phyloP scores from a whole-genome alignment of 768 basidiomycete species.

The Tubosaeta sp. region DNA sequence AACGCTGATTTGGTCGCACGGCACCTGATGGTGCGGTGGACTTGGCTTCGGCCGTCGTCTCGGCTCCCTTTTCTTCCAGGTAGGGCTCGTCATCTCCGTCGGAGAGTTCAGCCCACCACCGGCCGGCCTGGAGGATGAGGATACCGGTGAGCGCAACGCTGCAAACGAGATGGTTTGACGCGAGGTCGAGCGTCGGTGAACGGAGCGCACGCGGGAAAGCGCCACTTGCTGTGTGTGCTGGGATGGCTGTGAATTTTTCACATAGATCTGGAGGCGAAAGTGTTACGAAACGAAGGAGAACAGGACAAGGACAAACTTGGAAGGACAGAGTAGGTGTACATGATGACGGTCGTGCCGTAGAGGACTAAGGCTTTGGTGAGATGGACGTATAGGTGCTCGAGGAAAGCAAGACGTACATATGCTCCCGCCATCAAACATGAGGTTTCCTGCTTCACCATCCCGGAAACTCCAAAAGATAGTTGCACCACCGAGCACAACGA shows the following conservation, averaged over 20 bases:
- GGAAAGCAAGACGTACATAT: constrained; percentile 55
- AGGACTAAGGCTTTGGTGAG: constrained; percentile 51
- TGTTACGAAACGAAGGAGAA: constrained; percentile 1
- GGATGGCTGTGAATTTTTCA: constrained; percentile 55
- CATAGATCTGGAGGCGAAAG: constrained; percentile 44
- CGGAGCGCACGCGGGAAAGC: constrained; percentile 63
- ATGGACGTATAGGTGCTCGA: not conserved
- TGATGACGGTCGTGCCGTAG: constrained; percentile 62
- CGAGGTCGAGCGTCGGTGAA: constrained; percentile 67
- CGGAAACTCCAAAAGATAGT: constrained; percentile 76
- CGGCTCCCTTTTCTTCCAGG: constrained; percentile 26
- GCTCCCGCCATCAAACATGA: constrained; percentile 91
- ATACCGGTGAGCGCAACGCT: constrained; percentile 88
- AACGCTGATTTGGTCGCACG: constrained; percentile 7
- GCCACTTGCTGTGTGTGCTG: constrained; percentile 46
- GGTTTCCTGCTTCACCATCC: constrained; percentile 73
- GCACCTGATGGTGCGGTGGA: constrained; percentile 2
- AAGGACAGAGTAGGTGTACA: constrained; percentile 74
- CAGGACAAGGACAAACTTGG: constrained; percentile 53
- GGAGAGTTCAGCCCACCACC: constrained; percentile 79
- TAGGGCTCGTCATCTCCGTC: constrained; percentile 52
- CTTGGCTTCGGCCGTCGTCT: constrained; percentile 10
- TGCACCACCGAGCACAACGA: constrained; percentile 55
- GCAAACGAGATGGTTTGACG: constrained; percentile 80
- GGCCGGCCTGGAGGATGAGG: constrained; percentile 74